Conservation (phyloP, 1,139 yeast species). For the Candida neerlandica region DNA sequence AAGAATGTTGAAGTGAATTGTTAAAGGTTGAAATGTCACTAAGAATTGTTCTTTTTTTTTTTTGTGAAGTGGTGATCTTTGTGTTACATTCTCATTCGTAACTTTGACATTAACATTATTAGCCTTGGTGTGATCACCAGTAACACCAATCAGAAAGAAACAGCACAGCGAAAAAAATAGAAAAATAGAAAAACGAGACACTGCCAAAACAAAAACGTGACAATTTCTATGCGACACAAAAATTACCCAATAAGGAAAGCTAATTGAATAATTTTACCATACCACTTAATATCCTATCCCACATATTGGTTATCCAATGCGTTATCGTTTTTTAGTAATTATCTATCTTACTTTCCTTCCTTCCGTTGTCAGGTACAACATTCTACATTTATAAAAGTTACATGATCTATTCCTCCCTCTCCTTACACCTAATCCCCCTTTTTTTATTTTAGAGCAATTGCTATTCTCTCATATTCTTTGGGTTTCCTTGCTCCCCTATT, state of each 20-base stretch:
- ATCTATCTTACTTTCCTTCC: not conserved
- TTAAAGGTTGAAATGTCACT: not conserved
- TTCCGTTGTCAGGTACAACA: not conserved
- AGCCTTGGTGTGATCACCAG: not conserved
- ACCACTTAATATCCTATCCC: no score
- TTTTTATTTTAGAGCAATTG: no score
- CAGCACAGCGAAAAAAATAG: not conserved
- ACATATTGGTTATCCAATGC: no score
- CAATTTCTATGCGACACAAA: not conserved
- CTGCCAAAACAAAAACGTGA: not conserved
- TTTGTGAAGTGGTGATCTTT: not conserved
- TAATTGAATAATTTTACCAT: not conserved
- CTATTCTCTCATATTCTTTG: not conserved
- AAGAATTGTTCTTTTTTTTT: not conserved
- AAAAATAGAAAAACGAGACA: no score
- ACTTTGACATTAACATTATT: not conserved
- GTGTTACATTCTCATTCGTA: slow-evolving; percentile 2
- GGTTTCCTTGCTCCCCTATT: not conserved
- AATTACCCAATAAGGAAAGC: not conserved
- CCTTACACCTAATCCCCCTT: no score
- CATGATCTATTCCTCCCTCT: not conserved
- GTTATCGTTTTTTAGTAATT: not conserved
- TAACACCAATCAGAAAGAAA: not conserved
- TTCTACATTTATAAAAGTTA: not conserved
- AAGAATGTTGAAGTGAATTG: not conserved